phyloP scores from a whole-genome alignment of 2,329 filamentous ascomycete genomes.

The Canariomyces notabilis region DNA sequence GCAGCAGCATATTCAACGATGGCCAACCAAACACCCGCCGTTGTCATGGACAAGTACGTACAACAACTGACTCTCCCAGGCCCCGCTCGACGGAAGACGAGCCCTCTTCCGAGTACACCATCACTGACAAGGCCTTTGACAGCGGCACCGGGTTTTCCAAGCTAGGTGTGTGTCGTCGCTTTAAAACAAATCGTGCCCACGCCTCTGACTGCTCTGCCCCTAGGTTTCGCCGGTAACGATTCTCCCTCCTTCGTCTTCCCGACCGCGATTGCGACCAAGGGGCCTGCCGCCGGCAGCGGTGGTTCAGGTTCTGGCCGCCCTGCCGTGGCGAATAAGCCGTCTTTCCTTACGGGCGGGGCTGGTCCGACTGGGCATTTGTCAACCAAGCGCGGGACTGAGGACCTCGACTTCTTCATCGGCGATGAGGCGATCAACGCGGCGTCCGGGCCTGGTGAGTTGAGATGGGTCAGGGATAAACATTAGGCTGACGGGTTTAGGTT shows the following conservation, averaged over 20 bases:
- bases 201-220: conserved; percentile 24
- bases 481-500: conserved; percentile 51
- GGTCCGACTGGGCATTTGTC: conserved; percentile 78
- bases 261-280: conserved; percentile 95
- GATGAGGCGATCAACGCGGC: conserved; percentile 87
- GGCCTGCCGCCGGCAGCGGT: conserved; percentile 62
- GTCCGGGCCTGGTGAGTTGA: conserved; percentile 54
- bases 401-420: conserved; percentile 97
- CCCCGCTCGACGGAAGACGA: conserved; percentile 22
- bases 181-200: conserved; percentile 7
- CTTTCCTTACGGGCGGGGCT: conserved; percentile 86
- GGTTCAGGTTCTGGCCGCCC: conserved; percentile 84
- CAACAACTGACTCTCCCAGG: conserved; percentile 23
- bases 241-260: conserved; percentile 99
- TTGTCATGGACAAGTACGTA: conserved; percentile 99
- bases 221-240: conserved; percentile 98
- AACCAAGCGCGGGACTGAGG: conserved; percentile 91
- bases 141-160: conserved; percentile 99
- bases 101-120: conserved; percentile 34
- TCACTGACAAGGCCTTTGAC: conserved; percentile 26
- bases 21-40: conserved; percentile 98
- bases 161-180: conserved; percentile 62
- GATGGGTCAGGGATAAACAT: not conserved
- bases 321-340: conserved; percentile 88
- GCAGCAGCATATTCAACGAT: conserved; percentile 48